Conservation (phyloP, 306 rosid species). For the Cucumis sativus region Cucumber_9930_V3 NC_026655.2:3268001-3268500, state of each 20-base stretch:
- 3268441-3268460: too few species aligned
- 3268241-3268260: slow-evolving; percentile 96
- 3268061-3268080: slow-evolving; percentile 61
- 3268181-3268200: slow-evolving; percentile 90
- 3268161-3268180: slow-evolving; percentile 91
- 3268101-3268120: slow-evolving; percentile 82
- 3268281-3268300: neutral
- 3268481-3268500: too few species aligned
- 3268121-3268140: slow-evolving; percentile 93
- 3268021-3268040: slow-evolving; percentile 96
- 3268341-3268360: neutral
- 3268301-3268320: neutral
- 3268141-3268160: slow-evolving; percentile 81
- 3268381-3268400: neutral
- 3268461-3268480: too few species aligned
- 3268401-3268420: neutral
- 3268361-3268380: neutral
- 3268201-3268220: slow-evolving; percentile 99
- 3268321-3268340: neutral
- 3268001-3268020: slow-evolving; percentile 35
- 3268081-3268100: slow-evolving; percentile 81
- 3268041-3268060: slow-evolving; percentile 88
- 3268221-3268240: slow-evolving; percentile 95
- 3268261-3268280: slow-evolving; percentile 47
- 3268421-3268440: neutral